Evolutionary conservation across 192 early-diverging fungal species (phyloP), one percentile per base, ranked within the genome.

Genomic region (Coemansia sp.): DNA sequence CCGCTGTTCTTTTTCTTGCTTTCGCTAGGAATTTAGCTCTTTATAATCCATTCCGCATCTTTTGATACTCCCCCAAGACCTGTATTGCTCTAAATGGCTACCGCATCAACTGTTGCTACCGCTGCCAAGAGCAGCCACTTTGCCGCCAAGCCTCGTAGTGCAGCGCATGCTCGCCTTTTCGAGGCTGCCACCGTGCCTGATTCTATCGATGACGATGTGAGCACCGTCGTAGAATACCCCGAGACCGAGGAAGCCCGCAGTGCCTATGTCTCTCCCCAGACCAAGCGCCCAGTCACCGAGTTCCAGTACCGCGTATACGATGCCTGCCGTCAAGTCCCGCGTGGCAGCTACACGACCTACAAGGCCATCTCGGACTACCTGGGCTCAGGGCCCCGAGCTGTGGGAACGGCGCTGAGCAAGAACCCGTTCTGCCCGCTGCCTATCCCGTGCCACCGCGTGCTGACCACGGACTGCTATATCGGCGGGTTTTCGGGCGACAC

Each of bases 241-340:
- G 70, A 69, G 53, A 81, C 83, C 0, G 26, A 71, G 0, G 26
- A 59, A 0, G 85, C 72, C 9, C 85, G 89, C 20, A 65, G 51
- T 26, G 45, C 65, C 20, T 89, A 76, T 31, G 37, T 87, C 20
- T 89, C 88, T 24, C 60, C 66, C 2, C 84, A 82, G 37, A 88
- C 87, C n/a, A 72, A 74, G 1, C 85, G 86, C 21, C 84, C 69
- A 20, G 71, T 92, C 8, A 92, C 90, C 1, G 77, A 76, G 24
- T 92, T 92, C 57, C 90, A 92, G 69, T 92, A 87, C 70, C 69
- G 81, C 16, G 89, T 92, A 35, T 92, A 90, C 59, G 90, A 92
- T 42, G 68, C 84, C 3, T 87, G 85, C 64, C 73, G 85, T 1
- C 86, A 91, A 70, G 79, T 90, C 10, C 90, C 88, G 5, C 70